Evolutionary conservation across 768 basidiomycete genomes (phyloP), one percentile per base, ranked within the genome.

Genomic region (Leccinum boreale): DNA sequence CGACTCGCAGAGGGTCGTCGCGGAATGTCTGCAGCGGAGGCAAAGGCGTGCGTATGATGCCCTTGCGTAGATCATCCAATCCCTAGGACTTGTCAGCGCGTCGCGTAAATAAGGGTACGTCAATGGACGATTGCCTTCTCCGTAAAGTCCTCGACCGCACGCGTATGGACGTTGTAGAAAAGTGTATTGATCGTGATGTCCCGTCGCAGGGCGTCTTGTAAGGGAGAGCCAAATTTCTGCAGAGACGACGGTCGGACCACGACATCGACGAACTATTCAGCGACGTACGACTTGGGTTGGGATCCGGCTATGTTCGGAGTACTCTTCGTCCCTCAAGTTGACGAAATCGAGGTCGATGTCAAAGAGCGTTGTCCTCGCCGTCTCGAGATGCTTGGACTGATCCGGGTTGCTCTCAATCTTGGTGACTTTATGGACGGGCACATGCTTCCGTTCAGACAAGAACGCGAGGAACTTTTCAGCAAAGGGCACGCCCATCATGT

Each of bases 381-480:
- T 98, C 74, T 98, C 96, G 29, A 99, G 81, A 74, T 99, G 97
- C 70, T 99, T 99, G 31, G 92, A 95, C 75, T 98, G 96, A 44
- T 94, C 94, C 0, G 97, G 96, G 68, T 98, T 98, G 59, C 87
- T 86, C 57, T 91, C 92, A 58, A 99, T 91, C 69, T 87, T 92
- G 21, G 88, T 83, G 50, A 96, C 83, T 65, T 84, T 83, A 15
- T 73, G 70, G 2, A 75, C 65, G 1, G 83, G 33, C 12, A 66
- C 23, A 53, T 62, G 52, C 24, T 71, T 68, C 33, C 44, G 60
- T 23, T 74, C 70, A 5, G 73, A 71, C 59, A 73, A 48, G 73
- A 85, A 95, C 23, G 78, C 73, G 8, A 85, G 80, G 57, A 99
- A 84, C 54, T 85, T 79, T 54, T 87, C 81, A 1, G 95, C 97